These are phyloP conservation scores for Torulaspora quercuum DNA, from an alignment of 805 yeast species.

Conservation along the genomic window DNA sequence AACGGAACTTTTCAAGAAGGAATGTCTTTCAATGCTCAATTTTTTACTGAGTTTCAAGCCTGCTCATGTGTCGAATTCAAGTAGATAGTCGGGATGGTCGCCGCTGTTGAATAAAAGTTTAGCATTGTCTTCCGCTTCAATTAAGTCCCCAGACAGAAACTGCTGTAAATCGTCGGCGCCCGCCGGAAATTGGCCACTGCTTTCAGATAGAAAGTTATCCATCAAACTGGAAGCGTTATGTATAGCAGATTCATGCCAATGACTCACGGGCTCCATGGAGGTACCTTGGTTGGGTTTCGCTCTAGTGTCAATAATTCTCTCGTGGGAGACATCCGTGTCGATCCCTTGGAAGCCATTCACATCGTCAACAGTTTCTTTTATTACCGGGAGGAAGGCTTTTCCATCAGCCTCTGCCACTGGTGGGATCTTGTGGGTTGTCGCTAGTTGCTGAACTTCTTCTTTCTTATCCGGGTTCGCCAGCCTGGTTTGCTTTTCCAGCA, in stretches of 20 bases:
- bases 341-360: conserved; percentile 4
- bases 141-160: conserved; percentile 32
- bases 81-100: conserved; percentile 30
- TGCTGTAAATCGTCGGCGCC: conserved; percentile 30
- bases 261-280: not conserved
- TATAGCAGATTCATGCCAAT: conserved; percentile 3
- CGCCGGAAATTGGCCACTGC: conserved; percentile 4
- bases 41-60: not conserved
- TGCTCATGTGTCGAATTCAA: conserved; percentile 29
- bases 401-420: conserved; percentile 1
- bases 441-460: conserved; percentile 4
- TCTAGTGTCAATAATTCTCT: conserved; percentile 31
- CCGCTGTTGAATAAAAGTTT: conserved; percentile 29
- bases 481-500: conserved; percentile 26
- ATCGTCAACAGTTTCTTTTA: conserved; percentile 3
- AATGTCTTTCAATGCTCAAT: not conserved
- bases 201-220: conserved; percentile 2
- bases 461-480: conserved; percentile 1
- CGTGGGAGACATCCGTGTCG: conserved; percentile 18
- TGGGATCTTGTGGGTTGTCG: not conserved
- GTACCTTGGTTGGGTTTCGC: conserved; percentile 18
- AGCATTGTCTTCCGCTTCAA: conserved; percentile 36
- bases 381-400: not conserved
- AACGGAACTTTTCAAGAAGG: too few relatives aligned
- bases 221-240: not conserved